These are phyloP conservation scores for Nakazawaea siamensis DNA, from an alignment of 805 yeast species.

Conservation along the genomic window DNA sequence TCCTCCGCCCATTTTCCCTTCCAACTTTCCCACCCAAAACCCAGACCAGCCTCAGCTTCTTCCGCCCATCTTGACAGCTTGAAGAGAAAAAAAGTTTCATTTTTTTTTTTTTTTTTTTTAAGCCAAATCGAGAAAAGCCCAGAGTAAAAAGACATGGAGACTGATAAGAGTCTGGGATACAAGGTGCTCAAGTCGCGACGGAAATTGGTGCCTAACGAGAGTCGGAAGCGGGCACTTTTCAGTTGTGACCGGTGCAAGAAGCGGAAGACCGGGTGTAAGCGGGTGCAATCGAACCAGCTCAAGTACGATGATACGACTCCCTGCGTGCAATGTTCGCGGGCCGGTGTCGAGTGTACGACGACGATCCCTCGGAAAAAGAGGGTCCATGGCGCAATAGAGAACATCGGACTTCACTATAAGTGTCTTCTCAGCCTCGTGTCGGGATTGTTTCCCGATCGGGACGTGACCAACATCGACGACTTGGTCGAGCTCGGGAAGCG, in stretches of 20 bases:
- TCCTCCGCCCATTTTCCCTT: too few relatives aligned
- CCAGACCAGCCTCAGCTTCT: too few relatives aligned
- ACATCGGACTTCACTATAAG: conserved; percentile 33
- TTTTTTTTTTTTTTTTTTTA: too few relatives aligned
- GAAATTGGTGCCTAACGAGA: conserved; percentile 28
- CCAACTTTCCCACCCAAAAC: too few relatives aligned
- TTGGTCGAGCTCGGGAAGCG: conserved; percentile 28
- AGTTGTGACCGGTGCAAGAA: conserved; percentile 38
- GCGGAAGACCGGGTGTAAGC: conserved; percentile 33
- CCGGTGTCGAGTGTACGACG: conserved; percentile 31
- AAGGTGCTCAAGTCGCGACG: conserved; percentile 17
- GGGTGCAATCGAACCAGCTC: conserved; percentile 23
- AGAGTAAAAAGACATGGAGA: too few relatives aligned
- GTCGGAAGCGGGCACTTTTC: conserved; percentile 32
- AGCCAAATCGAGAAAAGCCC: too few relatives aligned
- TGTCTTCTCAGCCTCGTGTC: conserved; percentile 29
- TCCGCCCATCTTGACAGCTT: too few relatives aligned
- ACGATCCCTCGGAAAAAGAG: conserved; percentile 33
- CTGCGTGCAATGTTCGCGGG: conserved; percentile 29
- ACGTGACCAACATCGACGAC: conserved; percentile 33
- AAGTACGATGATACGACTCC: conserved; percentile 30
- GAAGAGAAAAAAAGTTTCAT: too few relatives aligned
- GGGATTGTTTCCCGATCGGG: conserved; percentile 35
- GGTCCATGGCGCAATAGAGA: conserved; percentile 32
- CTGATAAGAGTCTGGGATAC: not conserved